Percentiles rank a stretch among this genome's conserved stretches.
Conservation (phyloP, 2,329 filamentous ascomycete genomes). For the Atkinsonella texensis region DNA sequence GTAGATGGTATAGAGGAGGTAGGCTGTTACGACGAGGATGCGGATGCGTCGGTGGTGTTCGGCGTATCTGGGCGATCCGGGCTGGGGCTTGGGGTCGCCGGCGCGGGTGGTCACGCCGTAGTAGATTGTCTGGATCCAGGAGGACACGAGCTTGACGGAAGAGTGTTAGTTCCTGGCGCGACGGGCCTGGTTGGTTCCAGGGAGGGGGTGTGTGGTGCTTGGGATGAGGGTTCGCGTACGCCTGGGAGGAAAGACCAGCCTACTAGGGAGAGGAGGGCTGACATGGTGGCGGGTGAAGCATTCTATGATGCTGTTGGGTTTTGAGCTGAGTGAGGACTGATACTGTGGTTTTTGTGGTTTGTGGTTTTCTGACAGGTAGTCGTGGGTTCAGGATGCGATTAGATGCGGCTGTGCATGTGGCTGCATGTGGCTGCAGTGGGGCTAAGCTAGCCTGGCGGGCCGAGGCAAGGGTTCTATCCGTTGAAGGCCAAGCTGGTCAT, state of each 20-base stretch:
- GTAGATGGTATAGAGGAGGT: constrained; percentile 85
- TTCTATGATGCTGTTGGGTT: not conserved
- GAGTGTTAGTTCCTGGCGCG: not conserved
- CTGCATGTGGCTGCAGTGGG: too few species aligned
- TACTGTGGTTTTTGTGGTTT: not conserved
- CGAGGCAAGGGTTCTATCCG: too few species aligned
- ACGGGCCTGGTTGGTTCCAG: not conserved
- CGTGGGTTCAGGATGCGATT: not conserved
- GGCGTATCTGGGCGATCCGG: constrained; percentile 55
- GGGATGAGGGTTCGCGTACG: constrained; percentile 22
- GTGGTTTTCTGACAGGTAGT: not conserved
- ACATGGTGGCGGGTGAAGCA: constrained; percentile 28
- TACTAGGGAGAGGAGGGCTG: constrained; percentile 38
- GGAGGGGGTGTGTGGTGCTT: not conserved
- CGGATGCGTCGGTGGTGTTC: constrained; percentile 73
- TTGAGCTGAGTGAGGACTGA: not conserved
- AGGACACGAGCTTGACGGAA: constrained; percentile 64
- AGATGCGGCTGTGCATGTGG: too few species aligned
- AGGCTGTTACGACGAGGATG: constrained; percentile 67
- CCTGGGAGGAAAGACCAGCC: constrained; percentile 46
- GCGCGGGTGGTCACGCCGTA: constrained; percentile 84
- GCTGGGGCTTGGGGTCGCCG: constrained; percentile 65
- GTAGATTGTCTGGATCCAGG: constrained; percentile 67
- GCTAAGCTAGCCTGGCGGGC: too few species aligned
- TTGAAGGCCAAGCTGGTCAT: too few species aligned